A percentile compares a stretch with the other conserved stretches of the same genome.
Evolutionary conservation across 257 asterid genomes (phyloP).

Genomic region (Jasminum sambac): DNA sequence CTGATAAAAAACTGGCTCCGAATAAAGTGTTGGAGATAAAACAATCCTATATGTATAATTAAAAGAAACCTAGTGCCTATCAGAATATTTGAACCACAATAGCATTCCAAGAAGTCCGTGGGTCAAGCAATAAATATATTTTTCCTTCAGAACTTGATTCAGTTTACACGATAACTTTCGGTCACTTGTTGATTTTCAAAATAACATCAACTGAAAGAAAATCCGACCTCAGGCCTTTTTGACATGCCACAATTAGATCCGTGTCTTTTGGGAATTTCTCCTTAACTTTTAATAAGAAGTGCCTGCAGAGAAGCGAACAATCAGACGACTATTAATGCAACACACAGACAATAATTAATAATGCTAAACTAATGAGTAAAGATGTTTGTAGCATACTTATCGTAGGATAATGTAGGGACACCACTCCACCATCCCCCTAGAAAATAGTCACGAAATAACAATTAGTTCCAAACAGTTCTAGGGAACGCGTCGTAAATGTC

Average conservation of each 20-base stretch:
- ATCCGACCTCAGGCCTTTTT: constrained; percentile 91
- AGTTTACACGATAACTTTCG: background rate
- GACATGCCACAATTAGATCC: constrained; percentile 90
- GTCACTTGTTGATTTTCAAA: constrained; percentile 1
- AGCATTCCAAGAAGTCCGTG: background rate
- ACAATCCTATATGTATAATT: background rate
- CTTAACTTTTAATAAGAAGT: constrained; percentile 62
- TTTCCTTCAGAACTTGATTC: background rate
- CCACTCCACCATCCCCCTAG: constrained; percentile 99
- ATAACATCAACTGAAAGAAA: constrained; percentile 27
- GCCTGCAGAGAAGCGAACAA: constrained; percentile 41
- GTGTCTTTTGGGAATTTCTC: constrained; percentile 78
- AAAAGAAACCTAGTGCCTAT: background rate
- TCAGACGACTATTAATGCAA: constrained; percentile 7
- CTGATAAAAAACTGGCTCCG: constrained; percentile 47
- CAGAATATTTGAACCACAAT: background rate
- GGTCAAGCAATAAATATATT: background rate
- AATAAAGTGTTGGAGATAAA: constrained; percentile 5
- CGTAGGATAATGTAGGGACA: constrained; percentile 65
- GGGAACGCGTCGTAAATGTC: no score
- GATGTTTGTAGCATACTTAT: constrained; percentile 46
- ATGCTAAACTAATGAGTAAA: constrained; percentile 4
- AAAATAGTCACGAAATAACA: constrained; percentile 8
- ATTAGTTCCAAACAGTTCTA: no score
- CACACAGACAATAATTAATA: background rate